phyloP scores from a whole-genome alignment of 2,329 filamentous ascomycete genomes.

The Xylaria hypoxylon region DNA sequence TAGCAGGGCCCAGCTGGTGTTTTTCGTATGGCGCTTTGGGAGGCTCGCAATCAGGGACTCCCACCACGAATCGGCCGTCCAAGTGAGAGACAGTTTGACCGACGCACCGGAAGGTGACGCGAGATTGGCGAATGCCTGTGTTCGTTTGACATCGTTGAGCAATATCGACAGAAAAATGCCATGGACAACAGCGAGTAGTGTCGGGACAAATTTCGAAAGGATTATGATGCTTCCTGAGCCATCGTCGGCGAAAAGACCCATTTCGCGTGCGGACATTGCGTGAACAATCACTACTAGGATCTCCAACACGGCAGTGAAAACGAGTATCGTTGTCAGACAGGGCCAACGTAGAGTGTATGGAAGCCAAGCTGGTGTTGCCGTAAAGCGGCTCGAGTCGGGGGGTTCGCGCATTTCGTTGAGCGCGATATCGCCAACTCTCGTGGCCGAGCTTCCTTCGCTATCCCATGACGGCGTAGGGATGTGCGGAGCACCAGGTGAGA shows the following conservation, averaged over 20 bases:
- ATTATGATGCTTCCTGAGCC: conserved; percentile 32
- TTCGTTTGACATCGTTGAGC: conserved; percentile 37
- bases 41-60: conserved; percentile 29
- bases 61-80: conserved; percentile 38
- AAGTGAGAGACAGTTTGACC: conserved; percentile 31
- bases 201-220: conserved; percentile 37
- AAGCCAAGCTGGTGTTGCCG: conserved; percentile 30
- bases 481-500: no score
- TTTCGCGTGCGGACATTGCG: conserved; percentile 30
- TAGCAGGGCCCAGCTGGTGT: conserved; percentile 34
- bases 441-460: conserved; percentile 10
- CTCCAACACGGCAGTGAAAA: conserved; percentile 30
- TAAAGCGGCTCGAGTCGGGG: neutral
- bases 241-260: conserved; percentile 33
- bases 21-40: conserved; percentile 23
- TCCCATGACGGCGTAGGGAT: conserved; percentile 7
- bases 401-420: neutral
- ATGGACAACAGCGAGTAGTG: conserved; percentile 35
- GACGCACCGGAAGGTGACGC: conserved; percentile 31
- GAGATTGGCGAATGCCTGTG: conserved; percentile 36
- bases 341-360: conserved; percentile 38
- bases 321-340: conserved; percentile 22
- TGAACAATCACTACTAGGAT: conserved; percentile 31
- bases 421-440: neutral
- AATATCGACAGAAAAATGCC: conserved; percentile 37